phyloP scores from a whole-genome alignment of 202 grass and related monocot genomes.

The Musa balbisiana region DNA sequence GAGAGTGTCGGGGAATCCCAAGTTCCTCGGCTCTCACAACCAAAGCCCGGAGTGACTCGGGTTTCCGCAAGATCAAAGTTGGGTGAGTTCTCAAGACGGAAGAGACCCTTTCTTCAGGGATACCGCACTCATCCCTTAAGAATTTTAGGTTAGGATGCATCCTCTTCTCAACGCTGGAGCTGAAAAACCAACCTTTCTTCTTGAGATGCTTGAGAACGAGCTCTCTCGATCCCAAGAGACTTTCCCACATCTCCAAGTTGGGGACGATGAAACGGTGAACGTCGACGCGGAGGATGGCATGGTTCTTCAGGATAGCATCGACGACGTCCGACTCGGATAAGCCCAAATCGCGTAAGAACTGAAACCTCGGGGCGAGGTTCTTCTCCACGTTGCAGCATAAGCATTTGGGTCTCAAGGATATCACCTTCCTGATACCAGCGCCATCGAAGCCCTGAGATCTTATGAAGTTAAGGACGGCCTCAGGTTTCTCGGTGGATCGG shows the following conservation, averaged over 20 bases:
- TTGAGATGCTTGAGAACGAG: slow-evolving; percentile 15
- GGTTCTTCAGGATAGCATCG: background rate
- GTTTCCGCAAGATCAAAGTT: slow-evolving; percentile 14
- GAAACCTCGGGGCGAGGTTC: slow-evolving; percentile 28
- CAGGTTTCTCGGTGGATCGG: too few relatives aligned
- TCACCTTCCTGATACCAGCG: slow-evolving; percentile 6
- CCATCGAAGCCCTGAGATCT: slow-evolving; percentile 20
- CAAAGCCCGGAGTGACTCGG: background rate
- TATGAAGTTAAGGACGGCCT: too few relatives aligned
- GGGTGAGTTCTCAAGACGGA: background rate
- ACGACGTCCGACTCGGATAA: slow-evolving; percentile 25
- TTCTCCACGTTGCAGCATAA: slow-evolving; percentile 30
- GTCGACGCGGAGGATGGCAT: background rate
- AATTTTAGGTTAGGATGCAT: slow-evolving; percentile 33
- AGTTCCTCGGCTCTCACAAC: slow-evolving; percentile 19
- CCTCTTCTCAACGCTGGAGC: slow-evolving; percentile 13
- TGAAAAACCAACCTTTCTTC: slow-evolving; percentile 21
- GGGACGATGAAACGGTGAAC: slow-evolving; percentile 20
- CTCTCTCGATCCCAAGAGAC: slow-evolving; percentile 28
- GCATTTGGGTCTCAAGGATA: background rate
- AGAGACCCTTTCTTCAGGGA: slow-evolving; percentile 13
- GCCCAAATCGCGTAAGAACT: slow-evolving; percentile 28
- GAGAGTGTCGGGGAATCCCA: slow-evolving; percentile 22
- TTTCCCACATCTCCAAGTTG: slow-evolving; percentile 34
- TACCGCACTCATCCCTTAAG: slow-evolving; percentile 14